Evolutionary conservation across 2,329 filamentous ascomycete genomes (phyloP).

Genomic region (Beauveria varroae): DNA sequence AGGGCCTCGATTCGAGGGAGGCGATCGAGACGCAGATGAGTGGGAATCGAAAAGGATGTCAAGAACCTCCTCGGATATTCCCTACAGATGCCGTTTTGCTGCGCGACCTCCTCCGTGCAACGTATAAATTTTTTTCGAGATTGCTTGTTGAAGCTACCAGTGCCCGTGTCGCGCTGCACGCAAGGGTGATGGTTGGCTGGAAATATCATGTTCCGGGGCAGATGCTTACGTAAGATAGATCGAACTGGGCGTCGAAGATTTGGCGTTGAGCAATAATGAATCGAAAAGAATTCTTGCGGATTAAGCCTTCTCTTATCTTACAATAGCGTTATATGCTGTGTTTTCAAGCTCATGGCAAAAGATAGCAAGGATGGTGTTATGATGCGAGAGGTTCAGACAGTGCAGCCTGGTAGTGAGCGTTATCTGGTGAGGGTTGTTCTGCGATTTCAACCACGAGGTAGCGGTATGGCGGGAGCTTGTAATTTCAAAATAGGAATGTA

Average conservation of each 20-base stretch:
- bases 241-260: background rate
- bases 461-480: background rate
- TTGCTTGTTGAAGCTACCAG: background rate
- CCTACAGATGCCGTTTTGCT: background rate
- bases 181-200: constrained; percentile 8
- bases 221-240: constrained; percentile 10
- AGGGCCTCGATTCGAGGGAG: background rate
- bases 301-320: too few relatives aligned
- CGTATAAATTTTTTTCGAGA: constrained; percentile 3
- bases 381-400: too few relatives aligned
- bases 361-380: too few relatives aligned
- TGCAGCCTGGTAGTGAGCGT: background rate
- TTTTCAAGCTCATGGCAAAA: too few relatives aligned
- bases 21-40: background rate
- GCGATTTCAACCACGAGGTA: background rate
- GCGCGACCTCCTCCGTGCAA: constrained; percentile 10
- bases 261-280: too few relatives aligned
- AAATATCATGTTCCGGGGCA: constrained; percentile 13
- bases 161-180: constrained; percentile 11
- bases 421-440: background rate
- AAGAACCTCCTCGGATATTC: background rate
- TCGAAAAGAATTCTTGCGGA: too few relatives aligned
- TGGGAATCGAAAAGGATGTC: background rate
- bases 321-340: too few relatives aligned
- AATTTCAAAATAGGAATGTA: background rate